Base-by-base conservation (phyloP, 148 eudicot species). In the Hydrangea macrophylla region DNA sequence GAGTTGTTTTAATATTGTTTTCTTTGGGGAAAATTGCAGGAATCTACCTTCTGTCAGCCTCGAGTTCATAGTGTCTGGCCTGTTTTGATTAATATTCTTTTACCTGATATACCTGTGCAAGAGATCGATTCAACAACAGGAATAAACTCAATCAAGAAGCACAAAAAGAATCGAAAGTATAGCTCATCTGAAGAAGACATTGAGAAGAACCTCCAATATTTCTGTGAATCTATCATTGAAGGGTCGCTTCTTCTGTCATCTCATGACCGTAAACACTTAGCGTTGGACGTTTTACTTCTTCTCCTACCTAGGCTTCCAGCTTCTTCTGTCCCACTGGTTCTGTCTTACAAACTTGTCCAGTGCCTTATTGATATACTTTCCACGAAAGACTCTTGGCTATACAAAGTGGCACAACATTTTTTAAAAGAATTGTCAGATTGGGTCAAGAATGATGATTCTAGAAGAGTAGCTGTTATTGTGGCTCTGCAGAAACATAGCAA, bases 11-110 rank as follows among this genome's bases (percentile, higher is more conserved):
- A 25, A 61, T 55, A 9, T 32, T 35, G 36, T 28, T 18, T 15
- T 62, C 67, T 44, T 55, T 40, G 55, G 70, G 35, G 33, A 28
- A 25, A 55, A 22, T 65, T 83, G 72, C 92, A 89, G 97, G 96
- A 90, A 65, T 89, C 97, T 22, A 83, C 97, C 39, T 94, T 88
- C 73, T 94, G 96, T 78, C 93, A 85, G 76, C 97, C 99, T 30
- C 86, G 97, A 73, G 88, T 91, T 68, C 99, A 95, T 78, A 82
- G 93, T 73, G 74, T 95, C 17, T 95, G 99, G 99, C 87, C 86
- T 69, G 79, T 77, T 61, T 45, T 95, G 58, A 74, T 82, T 56
- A 87, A 81, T 76, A 65, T 81, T 54, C 85, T 91, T 56, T 82
- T 91, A 70, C 97, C 97, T 25, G 96, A 87, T 58, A 53, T 61